Base-by-base conservation (phyloP, 352 stramenopile species). In the Globisporangium carolinianum region DNA sequence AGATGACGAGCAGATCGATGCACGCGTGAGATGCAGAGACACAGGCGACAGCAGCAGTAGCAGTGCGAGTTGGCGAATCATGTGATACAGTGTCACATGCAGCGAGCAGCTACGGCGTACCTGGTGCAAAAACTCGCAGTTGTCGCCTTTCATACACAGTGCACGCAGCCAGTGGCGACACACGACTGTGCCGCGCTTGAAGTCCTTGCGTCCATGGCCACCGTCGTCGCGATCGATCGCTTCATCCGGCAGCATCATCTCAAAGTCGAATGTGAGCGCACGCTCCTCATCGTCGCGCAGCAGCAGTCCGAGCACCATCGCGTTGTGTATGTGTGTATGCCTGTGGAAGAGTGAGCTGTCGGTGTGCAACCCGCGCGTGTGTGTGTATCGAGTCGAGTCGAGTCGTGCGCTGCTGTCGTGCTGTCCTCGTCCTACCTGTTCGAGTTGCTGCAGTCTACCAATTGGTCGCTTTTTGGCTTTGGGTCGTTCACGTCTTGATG, bases 131-230 rank as follows among this genome's bases (percentile, higher is more conserved):
- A 98, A 98, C 75, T 98, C 95, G 69, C 95, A 99, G 56, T 94
- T 95, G 63, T 97, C 89, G 47, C 96, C 96, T 62, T 98, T 98
- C 95, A 98, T 98, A 70, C 96, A 99, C 38, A 99, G 79, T 65
- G 96, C 95, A 58, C 92, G 88, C 52, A 99, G 82, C 95, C 96
- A 99, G 69, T 99, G 96, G 60, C 95, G 91, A 71, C 96, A 99
- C 36, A 99, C 96, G 51, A 99, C 94, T 0, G 94, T 99, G 47
- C 95, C 86, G 47, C 86, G 83, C 66, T 95, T 95, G 51, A 95
- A 93, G 63, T 95, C 86, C 56, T 92, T 95, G 67, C 87, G 86
- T 18, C 61, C 61, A 7, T 56, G 42, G 17, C 65, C 64, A 1
- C 67, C 68, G 45, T 76, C 75, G 38, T 66, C 58, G 18, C 62